phyloP scores from a whole-genome alignment of 176 grass and related monocot species.

The Zizania latifolia region DNA sequence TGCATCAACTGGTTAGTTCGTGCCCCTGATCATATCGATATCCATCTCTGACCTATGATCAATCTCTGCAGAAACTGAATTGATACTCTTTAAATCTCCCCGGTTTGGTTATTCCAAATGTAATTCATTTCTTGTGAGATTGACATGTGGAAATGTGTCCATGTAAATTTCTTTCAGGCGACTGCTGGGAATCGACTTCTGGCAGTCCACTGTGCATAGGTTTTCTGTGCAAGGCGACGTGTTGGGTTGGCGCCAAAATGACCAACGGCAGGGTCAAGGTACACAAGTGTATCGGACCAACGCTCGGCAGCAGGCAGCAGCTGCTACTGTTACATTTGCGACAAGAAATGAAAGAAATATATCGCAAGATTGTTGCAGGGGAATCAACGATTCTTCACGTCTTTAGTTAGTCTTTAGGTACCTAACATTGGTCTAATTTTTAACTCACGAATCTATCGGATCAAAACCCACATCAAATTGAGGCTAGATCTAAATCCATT shows the following conservation, averaged over 20 bases:
- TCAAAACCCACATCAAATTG: too few relatives aligned
- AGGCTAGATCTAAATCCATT: too few relatives aligned
- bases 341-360: not conserved
- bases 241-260: not conserved
- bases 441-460: too few relatives aligned
- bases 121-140: not conserved
- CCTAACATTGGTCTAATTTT: too few relatives aligned
- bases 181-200: not conserved
- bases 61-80: not conserved
- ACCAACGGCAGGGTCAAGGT: not conserved
- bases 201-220: not conserved
- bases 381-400: too few relatives aligned
- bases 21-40: too few relatives aligned
- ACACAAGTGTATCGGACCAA: not conserved
- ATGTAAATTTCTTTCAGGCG: not conserved
- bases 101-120: not conserved
- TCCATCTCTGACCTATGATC: too few relatives aligned
- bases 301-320: too few relatives aligned
- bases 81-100: not conserved
- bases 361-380: too few relatives aligned
- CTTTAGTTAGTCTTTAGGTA: too few relatives aligned
- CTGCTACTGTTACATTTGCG: not conserved
- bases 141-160: not conserved
- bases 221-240: not conserved
- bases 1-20: not conserved